Base-by-base conservation (phyloP, 768 basidiomycete species). In the Amanita subjunquillea region DNA sequence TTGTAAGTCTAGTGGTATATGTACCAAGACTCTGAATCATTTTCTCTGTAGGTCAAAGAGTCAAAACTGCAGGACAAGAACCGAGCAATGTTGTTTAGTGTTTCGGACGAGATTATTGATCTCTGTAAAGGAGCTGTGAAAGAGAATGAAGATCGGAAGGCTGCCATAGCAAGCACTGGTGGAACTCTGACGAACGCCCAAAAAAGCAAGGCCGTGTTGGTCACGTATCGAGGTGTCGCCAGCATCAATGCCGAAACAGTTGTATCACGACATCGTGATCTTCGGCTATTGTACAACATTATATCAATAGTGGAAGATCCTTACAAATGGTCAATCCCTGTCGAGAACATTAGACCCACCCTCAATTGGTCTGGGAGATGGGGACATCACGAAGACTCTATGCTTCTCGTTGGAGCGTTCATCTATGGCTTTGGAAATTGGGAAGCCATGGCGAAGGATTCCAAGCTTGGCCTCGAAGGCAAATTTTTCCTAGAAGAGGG, bases 401-500 rank as follows among this genome's bases (percentile, higher is more conserved):
- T 93, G 82, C 76, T 99, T 15, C 79, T 99, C 36, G 85, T 97
- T 44, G 96, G 96, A 34, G 91, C 96, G 8, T 97, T 78, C 73
- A 62, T 86, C 17, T 87, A 98, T 59, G 96, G 96, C 17, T 95
- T 98, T 63, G 95, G 94, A 12, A 90, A 87, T 62, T 99, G 96
- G 96, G 96, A 98, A 63, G 78, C 79, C 23, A 98, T 98, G 76
- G 80, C 82, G 52, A 90, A 93, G 69, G 96, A 99, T 64, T 66
- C 80, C 10, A 80, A 80, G 55, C 82, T 99, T 10, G 82, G 83
- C 2, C 75, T 99, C 12, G 78, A 82, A 1, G 91, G 87, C 66
- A 97, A 97, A 65, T 95, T 99, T 72, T 98, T 97, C 82, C 76
- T 99, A 48, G 96, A 97, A 64, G 94, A 97, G 66, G 90, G 87